Evolutionary conservation across 2,329 filamentous ascomycete species (phyloP), one percentile per base, ranked within the genome.

Genomic region (Plenodomus tracheiphilus): DNA sequence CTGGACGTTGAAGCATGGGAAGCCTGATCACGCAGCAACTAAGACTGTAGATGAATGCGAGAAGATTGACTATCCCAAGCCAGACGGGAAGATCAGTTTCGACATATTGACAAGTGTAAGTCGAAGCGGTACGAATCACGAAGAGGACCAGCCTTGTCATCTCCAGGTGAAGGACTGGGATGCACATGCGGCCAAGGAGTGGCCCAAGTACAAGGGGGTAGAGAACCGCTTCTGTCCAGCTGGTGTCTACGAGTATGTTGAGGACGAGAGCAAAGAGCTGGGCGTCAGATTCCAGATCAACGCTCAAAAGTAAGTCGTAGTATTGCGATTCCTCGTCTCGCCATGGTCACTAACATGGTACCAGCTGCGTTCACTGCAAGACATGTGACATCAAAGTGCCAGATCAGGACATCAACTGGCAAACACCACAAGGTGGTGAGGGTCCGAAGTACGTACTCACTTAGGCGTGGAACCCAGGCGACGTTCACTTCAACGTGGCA

Each of bases 321-420:
- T 18, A 20, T n/a, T 11, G 6, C 7, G 13, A 36, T 42, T 32
- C 15, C 6, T 16, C 17, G 15, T 35, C 18, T 43, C 39, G 28
- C 28, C 13, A 11, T 32, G 9, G 4, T 52, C 17, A 36, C 66
- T 76, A 67, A 71, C 69, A 3, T 10, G 8, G 35, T 16, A 18
- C 35, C 61, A 96, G 92, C 76, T 99, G 94, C 73, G 96, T 99
- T 58, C 94, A 99, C 76, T 99, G 94, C 82, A 99, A 99, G 82
- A 99, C 94, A 13, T 99, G 94, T 73, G 94, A 99, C 74, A 99
- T 99, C 78, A 99, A 99, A 78, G 93, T 91, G 15, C 94, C 94
- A 7, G 84, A 87, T 54, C 94, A 99, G 77, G 94, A 97, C 70
- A 97, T 99, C 75, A 97, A 96, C 74, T 96, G 73, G 72, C 60